Percentiles rank a stretch among this genome's conserved stretches.
phyloP scores from a whole-genome alignment of 106 monocot species.

The Hemerocallis citrina region DNA sequence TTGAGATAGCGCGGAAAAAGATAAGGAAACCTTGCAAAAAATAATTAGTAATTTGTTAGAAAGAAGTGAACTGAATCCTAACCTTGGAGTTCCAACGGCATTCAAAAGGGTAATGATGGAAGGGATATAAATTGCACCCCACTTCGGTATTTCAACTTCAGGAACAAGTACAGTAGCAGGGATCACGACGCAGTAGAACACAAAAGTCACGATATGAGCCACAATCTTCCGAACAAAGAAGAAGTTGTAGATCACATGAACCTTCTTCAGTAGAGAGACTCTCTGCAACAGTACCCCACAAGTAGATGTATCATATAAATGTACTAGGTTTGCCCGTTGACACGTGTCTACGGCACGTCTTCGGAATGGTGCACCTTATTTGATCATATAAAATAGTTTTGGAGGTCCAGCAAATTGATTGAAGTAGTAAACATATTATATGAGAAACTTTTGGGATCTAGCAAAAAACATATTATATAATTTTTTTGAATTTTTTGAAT shows the following conservation, averaged over 20 bases:
- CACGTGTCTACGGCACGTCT: too few species aligned
- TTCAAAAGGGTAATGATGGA: constrained; percentile 48
- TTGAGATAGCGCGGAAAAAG: not conserved
- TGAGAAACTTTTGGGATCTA: too few species aligned
- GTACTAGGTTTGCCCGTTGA: too few species aligned
- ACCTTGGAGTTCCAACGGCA: constrained; percentile 51
- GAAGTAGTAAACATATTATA: too few species aligned
- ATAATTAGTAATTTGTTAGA: too few species aligned
- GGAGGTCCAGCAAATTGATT: too few species aligned
- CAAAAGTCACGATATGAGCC: constrained; percentile 43
- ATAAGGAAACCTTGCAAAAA: not conserved
- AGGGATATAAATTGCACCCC: constrained; percentile 46
- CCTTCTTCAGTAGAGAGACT: constrained; percentile 34
- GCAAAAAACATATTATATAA: too few species aligned
- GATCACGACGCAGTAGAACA: constrained; percentile 49
- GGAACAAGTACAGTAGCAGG: constrained; percentile 45
- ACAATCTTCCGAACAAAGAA: constrained; percentile 46
- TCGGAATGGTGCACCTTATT: too few species aligned
- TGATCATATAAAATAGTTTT: too few species aligned
- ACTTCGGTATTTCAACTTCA: constrained; percentile 39
- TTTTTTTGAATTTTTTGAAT: too few species aligned
- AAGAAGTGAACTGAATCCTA: not conserved
- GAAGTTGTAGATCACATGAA: constrained; percentile 51
- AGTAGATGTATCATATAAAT: constrained; percentile 2
- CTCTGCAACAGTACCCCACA: constrained; percentile 23